Conservation (phyloP, 1,139 yeast genomes). For the Candida mesenterica region DNA sequence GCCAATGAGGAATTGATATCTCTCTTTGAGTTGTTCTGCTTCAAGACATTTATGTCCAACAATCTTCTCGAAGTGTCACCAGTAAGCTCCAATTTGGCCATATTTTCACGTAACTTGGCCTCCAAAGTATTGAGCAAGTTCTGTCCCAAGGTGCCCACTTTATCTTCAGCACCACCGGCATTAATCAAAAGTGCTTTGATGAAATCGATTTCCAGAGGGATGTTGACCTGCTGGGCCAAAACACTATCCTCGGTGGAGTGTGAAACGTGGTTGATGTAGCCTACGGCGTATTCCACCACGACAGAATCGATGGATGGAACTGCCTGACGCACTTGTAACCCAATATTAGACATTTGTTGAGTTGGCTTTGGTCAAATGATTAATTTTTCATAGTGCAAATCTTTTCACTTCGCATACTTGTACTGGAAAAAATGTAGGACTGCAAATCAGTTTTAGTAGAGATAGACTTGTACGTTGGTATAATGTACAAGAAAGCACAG, state of each 20-base stretch:
- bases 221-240: conserved; percentile 67
- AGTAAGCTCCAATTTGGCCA: conserved; percentile 61
- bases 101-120: conserved; percentile 62
- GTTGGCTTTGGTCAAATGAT: neutral
- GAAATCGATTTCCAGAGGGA: conserved; percentile 64
- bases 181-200: conserved; percentile 60
- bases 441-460: too few species aligned
- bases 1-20: conserved; percentile 73
- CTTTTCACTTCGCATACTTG: too few species aligned
- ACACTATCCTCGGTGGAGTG: conserved; percentile 78
- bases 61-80: conserved; percentile 86
- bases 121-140: conserved; percentile 49
- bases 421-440: too few species aligned
- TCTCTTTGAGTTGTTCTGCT: conserved; percentile 60
- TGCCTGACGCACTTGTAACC: conserved; percentile 81
- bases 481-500: too few species aligned
- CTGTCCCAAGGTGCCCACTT: conserved; percentile 48
- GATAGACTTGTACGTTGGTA: too few species aligned
- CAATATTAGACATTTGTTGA: conserved; percentile 49
- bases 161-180: conserved; percentile 75
- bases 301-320: conserved; percentile 84
- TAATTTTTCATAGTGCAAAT: neutral
- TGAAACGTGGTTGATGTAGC: conserved; percentile 79
- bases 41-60: conserved; percentile 64
- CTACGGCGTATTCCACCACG: conserved; percentile 90